phyloP scores from a whole-genome alignment of 495 filamentous ascomycete species.

The Polyplosphaeria fusca region DNA sequence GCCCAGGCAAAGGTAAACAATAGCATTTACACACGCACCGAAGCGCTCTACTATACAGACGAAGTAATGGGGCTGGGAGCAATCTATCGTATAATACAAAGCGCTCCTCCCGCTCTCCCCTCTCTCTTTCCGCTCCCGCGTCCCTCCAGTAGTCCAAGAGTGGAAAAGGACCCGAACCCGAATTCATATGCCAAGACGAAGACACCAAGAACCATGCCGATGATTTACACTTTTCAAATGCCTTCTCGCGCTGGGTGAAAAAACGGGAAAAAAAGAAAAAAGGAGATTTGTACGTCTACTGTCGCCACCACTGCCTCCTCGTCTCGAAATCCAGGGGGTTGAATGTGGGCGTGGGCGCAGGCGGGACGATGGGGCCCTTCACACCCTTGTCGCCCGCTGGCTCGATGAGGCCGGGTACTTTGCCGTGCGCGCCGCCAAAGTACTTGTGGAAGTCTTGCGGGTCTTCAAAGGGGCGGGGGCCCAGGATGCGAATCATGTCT shows the following conservation, averaged over 20 bases:
- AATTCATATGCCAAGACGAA: not conserved
- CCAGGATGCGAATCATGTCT: conserved; percentile 84
- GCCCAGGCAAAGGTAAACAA: not conserved
- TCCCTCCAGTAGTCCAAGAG: too few relatives aligned
- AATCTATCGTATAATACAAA: conserved; percentile 16
- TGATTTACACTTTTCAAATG: not conserved
- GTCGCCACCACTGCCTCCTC: not conserved
- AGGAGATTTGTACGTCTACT: too few relatives aligned
- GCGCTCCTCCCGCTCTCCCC: not conserved
- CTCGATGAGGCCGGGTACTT: conserved; percentile 28
- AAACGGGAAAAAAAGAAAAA: too few relatives aligned
- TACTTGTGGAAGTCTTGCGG: conserved; percentile 89
- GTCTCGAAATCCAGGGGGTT: conserved; percentile 1
- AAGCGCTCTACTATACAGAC: conserved; percentile 15
- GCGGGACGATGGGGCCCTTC: conserved; percentile 30
- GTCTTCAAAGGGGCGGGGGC: conserved; percentile 76
- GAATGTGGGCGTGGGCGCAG: conserved; percentile 19
- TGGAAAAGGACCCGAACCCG: conserved; percentile 1
- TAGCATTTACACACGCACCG: not conserved
- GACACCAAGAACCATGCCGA: not conserved
- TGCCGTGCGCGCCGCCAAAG: conserved; percentile 53
- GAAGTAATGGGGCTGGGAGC: not conserved
- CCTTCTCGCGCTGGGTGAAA: too few relatives aligned
- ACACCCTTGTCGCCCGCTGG: conserved; percentile 25
- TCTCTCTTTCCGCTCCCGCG: too few relatives aligned